A percentile compares a stretch with the other conserved stretches of the same genome.
phyloP scores from a whole-genome alignment of 805 yeast genomes.

The Ascoidea rubescens region DNA sequence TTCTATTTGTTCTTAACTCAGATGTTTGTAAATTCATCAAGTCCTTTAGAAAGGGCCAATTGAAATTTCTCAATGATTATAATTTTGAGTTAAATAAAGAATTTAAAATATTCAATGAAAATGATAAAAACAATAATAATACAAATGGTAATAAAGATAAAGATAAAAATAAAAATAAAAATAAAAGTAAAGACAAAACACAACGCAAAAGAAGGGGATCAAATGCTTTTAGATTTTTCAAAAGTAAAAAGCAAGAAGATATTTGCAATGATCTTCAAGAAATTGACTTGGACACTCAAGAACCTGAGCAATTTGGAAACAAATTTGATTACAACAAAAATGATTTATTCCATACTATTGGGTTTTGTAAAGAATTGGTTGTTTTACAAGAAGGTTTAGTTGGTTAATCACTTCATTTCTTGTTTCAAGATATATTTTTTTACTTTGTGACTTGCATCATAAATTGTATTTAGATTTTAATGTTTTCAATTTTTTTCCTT shows the following conservation, averaged over 20 bases:
- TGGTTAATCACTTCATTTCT: neutral
- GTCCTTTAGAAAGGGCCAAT: neutral
- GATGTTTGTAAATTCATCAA: neutral
- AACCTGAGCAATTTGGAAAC: too few species aligned
- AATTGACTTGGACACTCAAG: neutral
- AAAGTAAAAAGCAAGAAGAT: too few species aligned
- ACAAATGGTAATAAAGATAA: neutral
- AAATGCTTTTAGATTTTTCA: neutral
- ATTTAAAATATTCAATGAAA: too few species aligned
- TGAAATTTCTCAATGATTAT: neutral
- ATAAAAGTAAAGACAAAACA: neutral
- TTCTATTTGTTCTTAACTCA: neutral
- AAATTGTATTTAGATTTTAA: too few species aligned
- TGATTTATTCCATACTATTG: neutral
- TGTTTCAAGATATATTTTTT: too few species aligned
- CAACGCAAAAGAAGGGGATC: neutral
- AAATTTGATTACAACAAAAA: neutral
- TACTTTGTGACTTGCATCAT: too few species aligned
- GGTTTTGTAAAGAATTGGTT: neutral
- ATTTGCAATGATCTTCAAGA: neutral
- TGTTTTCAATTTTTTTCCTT: too few species aligned
- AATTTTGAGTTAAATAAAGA: too few species aligned
- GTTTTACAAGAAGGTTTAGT: neutral
- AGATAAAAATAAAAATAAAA: too few species aligned
- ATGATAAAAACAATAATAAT: too few species aligned